Evolutionary conservation across 2,329 filamentous ascomycete species (phyloP).

Genomic region (Aureobasidium sp.): DNA sequence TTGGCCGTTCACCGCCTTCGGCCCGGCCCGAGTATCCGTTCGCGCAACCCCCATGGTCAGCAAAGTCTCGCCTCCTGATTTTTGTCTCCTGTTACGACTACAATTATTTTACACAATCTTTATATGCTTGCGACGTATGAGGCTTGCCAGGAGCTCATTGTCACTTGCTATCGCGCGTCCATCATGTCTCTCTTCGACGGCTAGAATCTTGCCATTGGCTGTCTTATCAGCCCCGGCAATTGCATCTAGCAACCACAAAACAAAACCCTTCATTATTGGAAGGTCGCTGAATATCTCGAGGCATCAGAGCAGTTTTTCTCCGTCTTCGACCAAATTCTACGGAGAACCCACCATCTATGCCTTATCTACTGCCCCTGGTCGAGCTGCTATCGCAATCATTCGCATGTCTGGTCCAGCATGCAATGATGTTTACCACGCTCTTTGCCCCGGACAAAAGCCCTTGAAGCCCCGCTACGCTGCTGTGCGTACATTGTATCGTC

Average conservation of each 20-base stretch:
- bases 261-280: neutral
- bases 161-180: neutral
- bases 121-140: conserved; percentile 2
- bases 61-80: neutral
- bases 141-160: conserved; percentile 6
- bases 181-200: neutral
- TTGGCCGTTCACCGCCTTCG: conserved; percentile 8
- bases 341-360: conserved; percentile 68
- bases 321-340: neutral
- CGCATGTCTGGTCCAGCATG: conserved; percentile 76
- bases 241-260: neutral
- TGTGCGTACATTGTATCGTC: conserved; percentile 65
- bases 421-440: conserved; percentile 52
- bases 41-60: neutral
- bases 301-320: neutral
- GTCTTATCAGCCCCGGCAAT: neutral
- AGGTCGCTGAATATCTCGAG: neutral
- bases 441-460: conserved; percentile 47
- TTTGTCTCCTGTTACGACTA: neutral
- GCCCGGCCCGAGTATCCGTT: neutral
- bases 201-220: neutral
- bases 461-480: conserved; percentile 57
- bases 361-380: conserved; percentile 75
- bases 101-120: neutral
- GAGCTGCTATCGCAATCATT: conserved; percentile 83